Base-by-base conservation (phyloP, 257 asterid species). In the Nicotiana paniculata region DNA sequence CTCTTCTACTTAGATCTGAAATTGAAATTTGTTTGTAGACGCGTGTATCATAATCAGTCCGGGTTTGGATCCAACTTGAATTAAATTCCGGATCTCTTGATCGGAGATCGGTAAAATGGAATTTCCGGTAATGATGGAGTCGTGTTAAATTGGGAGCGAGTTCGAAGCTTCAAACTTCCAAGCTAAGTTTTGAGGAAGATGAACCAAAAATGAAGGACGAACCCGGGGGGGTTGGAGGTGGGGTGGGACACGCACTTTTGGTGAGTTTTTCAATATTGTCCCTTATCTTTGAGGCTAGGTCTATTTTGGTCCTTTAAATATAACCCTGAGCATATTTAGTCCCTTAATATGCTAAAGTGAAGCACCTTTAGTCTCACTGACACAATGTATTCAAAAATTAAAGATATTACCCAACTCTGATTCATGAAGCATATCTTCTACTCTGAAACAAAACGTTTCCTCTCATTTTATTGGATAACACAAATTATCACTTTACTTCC, bases 1-100 rank as follows among this genome's bases (percentile, higher is more conserved):
- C 79, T 57, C 12, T 53, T 63, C 68, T 1, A 68, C 58, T 58
- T 82, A 81, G 90, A 85, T 88, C 90, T 84, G 82, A 37, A 68
- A 59, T 26, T 75, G 80, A 59, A 35, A 75, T 57, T 37, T 15
- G 24, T 9, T 8, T 8, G 48, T 43, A 43, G 48, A 43, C 48
- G 48, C 48, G 11, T 43, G 48, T 43, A 43, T 43, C 21, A 54
- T 39, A 79, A 58, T 46, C 79, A 7, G 5, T 39, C 79, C n/a
- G 51, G 9, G 77, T 12, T 53, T 10, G 80, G 54, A 33, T 72
- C 84, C 48, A 43, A 43, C 10, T 43, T 8, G 48, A 43, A 8
- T 43, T 8, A 48, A 46, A 57, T 12, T 18, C 17, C 65, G 84
- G 77, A 77, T 59, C 85, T 64, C 6, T 57, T 16, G 51, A 30